Conservation (phyloP, 2,329 filamentous ascomycete genomes). For the Mycosphaerelloides madeirae region DNA sequence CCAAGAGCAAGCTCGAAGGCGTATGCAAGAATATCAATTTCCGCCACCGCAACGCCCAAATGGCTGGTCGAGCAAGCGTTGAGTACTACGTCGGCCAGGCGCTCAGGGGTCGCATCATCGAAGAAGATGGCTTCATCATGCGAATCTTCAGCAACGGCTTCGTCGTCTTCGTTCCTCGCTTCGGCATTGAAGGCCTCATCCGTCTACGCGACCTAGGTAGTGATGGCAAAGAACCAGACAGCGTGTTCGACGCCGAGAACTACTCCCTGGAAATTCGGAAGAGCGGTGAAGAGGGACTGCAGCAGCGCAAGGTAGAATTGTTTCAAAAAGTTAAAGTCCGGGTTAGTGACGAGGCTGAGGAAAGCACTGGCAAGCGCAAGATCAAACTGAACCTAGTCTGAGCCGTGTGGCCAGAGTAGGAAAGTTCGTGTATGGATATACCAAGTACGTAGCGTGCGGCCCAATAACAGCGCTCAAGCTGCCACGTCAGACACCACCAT, state of each 20-base stretch:
- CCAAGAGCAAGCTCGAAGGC: slow-evolving; percentile 77
- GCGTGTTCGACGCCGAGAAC: slow-evolving; percentile 77
- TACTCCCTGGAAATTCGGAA: slow-evolving; percentile 65
- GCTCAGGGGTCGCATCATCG: slow-evolving; percentile 68
- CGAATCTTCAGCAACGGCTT: slow-evolving; percentile 96
- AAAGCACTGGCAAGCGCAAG: slow-evolving; percentile 91
- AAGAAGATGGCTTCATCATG: slow-evolving; percentile 95
- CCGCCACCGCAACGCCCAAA: slow-evolving; percentile 92
- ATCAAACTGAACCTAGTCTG: slow-evolving; percentile 62
- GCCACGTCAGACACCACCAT: slow-evolving; percentile 2
- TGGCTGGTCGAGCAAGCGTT: slow-evolving; percentile 87
- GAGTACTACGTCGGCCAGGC: slow-evolving; percentile 98
- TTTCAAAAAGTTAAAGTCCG: slow-evolving; percentile 89
- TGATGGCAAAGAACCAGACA: slow-evolving; percentile 60
- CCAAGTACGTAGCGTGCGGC: too few relatives aligned
- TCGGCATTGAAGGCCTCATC: slow-evolving; percentile 91
- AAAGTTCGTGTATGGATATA: not conserved
- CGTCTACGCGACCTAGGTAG: slow-evolving; percentile 72
- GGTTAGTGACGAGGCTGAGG: slow-evolving; percentile 89
- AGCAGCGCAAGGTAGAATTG: slow-evolving; percentile 61
- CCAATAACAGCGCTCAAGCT: not conserved
- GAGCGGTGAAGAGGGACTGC: slow-evolving; percentile 20
- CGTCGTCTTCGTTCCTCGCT: slow-evolving; percentile 90
- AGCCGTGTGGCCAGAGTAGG: not conserved
- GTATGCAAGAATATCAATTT: slow-evolving; percentile 99